Evolutionary conservation across 1,139 yeast species (phyloP).

Genomic region (Geotrichum klebahnii): DNA sequence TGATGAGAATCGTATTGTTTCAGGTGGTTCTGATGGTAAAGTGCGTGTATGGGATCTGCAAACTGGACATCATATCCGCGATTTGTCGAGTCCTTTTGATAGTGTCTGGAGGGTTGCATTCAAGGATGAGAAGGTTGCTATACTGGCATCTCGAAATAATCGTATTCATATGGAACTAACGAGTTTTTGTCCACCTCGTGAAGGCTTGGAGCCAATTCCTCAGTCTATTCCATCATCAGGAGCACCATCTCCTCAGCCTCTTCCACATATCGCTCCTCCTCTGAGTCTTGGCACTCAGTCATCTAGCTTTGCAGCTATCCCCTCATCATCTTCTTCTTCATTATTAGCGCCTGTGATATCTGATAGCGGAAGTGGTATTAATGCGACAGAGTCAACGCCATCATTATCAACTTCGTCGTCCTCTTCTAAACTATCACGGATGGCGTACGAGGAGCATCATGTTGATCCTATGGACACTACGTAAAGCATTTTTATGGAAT

Average conservation of each 20-base stretch:
- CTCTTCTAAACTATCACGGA: background rate
- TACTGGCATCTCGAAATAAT: conserved; percentile 39
- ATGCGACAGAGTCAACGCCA: background rate
- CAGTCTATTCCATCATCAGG: conserved; percentile 6
- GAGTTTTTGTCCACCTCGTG: conserved; percentile 34
- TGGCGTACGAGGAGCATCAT: background rate
- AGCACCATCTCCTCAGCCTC: conserved; percentile 4
- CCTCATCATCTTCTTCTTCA: background rate
- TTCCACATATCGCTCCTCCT: background rate
- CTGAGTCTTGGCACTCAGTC: background rate
- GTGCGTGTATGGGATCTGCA: conserved; percentile 90
- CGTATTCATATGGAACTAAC: conserved; percentile 41
- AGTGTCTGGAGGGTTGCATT: conserved; percentile 46
- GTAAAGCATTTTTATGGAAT: background rate
- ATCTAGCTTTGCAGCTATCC: background rate
- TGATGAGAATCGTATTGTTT: conserved; percentile 81
- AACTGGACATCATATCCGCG: conserved; percentile 55
- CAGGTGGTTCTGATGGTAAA: conserved; percentile 83
- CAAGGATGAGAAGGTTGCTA: conserved; percentile 42
- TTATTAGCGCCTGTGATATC: background rate
- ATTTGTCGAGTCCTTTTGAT: conserved; percentile 39
- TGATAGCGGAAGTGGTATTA: background rate
- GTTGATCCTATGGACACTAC: conserved; percentile 18
- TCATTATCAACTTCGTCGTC: conserved; percentile 5
- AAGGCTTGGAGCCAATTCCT: conserved; percentile 18